Evolutionary conservation across 2,329 filamentous ascomycete species (phyloP).

Genomic region (Diaporthe vaccinii): DNA sequence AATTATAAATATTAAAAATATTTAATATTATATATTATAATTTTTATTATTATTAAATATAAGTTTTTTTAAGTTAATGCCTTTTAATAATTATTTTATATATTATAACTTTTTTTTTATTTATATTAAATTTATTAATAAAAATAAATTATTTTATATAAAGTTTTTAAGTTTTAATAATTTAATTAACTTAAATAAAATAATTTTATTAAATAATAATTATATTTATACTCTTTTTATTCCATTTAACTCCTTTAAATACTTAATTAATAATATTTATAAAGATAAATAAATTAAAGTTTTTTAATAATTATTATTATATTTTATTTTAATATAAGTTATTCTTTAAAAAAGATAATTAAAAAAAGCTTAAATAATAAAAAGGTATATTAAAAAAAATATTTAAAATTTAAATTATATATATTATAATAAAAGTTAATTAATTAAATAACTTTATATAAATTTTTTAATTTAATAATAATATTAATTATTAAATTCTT

Average conservation of each 20-base stretch:
- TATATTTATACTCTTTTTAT: background rate
- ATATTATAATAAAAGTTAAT: too few species aligned
- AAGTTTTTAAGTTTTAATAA: background rate
- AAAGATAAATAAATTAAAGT: background rate
- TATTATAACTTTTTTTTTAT: background rate
- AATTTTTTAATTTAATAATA: too few species aligned
- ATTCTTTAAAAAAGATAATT: background rate
- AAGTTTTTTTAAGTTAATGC: background rate
- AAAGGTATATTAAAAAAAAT: background rate
- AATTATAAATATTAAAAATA: background rate
- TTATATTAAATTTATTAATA: background rate
- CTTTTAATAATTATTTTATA: background rate
- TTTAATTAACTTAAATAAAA: too few species aligned
- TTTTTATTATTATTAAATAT: background rate
- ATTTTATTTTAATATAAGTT: background rate
- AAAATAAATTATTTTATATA: background rate
- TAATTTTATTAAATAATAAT: background rate
- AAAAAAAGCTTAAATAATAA: too few species aligned
- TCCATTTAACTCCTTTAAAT: background rate
- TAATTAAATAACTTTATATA: too few species aligned
- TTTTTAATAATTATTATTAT: background rate
- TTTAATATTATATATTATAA: background rate
- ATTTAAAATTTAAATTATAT: too few species aligned
- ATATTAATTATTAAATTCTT: too few species aligned
- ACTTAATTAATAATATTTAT: background rate